Evolutionary conservation across 2,329 filamentous ascomycete species (phyloP).

Genomic region (Pseudocercospora ulei): DNA sequence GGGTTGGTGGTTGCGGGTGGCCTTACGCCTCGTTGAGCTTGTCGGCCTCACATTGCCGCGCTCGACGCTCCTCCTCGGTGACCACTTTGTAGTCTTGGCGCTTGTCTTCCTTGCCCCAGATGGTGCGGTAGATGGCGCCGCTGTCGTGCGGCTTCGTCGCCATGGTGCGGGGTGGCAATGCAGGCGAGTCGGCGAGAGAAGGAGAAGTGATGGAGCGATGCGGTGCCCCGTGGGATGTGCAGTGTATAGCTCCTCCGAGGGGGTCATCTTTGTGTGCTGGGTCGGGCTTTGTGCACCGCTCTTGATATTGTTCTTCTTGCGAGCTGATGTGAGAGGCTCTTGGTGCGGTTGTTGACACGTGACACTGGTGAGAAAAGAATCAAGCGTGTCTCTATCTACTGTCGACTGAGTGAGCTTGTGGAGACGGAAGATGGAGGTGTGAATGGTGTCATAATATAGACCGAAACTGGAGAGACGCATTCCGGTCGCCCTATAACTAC

Average conservation of each 20-base stretch:
- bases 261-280: not conserved
- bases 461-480: too few species aligned
- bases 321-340: too few species aligned
- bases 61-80: constrained; percentile 2
- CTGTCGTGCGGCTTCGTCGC: constrained; percentile 7
- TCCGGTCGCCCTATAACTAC: too few species aligned
- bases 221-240: not conserved
- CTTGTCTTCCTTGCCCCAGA: constrained; percentile 6
- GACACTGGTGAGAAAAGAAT: too few species aligned
- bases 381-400: too few species aligned
- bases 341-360: too few species aligned
- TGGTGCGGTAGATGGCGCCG: constrained; percentile 3
- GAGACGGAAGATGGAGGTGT: too few species aligned
- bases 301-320: constrained; percentile 10
- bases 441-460: too few species aligned
- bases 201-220: not conserved
- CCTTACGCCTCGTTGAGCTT: constrained; percentile 4
- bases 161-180: not conserved
- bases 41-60: not conserved
- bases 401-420: too few species aligned
- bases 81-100: constrained; percentile 5
- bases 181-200: not conserved
- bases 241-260: not conserved
- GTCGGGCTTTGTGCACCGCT: not conserved
- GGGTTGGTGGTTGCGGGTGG: not conserved